Evolutionary conservation across 352 stramenopile species (phyloP).

Genomic region (Globisporangium nunn): DNA sequence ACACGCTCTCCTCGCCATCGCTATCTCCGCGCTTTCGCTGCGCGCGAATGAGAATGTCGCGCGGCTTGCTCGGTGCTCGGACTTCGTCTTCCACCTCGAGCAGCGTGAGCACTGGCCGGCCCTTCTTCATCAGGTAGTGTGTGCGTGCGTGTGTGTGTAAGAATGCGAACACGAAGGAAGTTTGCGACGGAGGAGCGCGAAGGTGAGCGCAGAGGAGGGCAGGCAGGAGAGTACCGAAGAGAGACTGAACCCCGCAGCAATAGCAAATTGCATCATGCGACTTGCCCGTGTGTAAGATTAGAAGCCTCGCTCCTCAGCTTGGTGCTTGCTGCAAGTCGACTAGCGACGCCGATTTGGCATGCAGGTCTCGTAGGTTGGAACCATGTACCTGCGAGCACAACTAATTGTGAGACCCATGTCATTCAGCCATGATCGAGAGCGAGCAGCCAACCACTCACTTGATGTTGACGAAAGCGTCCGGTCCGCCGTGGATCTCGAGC

Average conservation of each 20-base stretch:
- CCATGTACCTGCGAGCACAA: slow-evolving; percentile 78
- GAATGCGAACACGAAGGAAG: no score
- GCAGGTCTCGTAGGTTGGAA: slow-evolving; percentile 94
- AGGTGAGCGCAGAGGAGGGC: neutral
- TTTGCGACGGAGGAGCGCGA: neutral
- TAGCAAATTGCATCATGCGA: neutral
- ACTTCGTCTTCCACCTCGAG: slow-evolving; percentile 16
- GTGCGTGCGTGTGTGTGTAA: neutral
- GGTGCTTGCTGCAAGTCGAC: neutral
- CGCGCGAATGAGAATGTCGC: neutral
- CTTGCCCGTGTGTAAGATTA: neutral
- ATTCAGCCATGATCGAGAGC: neutral
- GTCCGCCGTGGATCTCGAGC: slow-evolving; percentile 79
- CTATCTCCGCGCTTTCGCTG: slow-evolving; percentile 6
- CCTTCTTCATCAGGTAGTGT: slow-evolving; percentile 9
- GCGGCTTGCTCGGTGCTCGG: slow-evolving; percentile 7
- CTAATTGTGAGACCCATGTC: neutral
- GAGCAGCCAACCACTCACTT: slow-evolving; percentile 47
- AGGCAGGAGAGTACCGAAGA: no score
- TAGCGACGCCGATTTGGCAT: slow-evolving; percentile 19
- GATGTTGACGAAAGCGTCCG: slow-evolving; percentile 91
- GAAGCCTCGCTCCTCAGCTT: no score
- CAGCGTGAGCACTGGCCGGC: slow-evolving; percentile 13
- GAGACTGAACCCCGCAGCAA: neutral
- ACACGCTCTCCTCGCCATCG: slow-evolving; percentile 4